Evolutionary conservation across 495 filamentous ascomycete species (phyloP), one percentile per base, ranked within the genome.

Genomic region (Penicillium fimorum): DNA sequence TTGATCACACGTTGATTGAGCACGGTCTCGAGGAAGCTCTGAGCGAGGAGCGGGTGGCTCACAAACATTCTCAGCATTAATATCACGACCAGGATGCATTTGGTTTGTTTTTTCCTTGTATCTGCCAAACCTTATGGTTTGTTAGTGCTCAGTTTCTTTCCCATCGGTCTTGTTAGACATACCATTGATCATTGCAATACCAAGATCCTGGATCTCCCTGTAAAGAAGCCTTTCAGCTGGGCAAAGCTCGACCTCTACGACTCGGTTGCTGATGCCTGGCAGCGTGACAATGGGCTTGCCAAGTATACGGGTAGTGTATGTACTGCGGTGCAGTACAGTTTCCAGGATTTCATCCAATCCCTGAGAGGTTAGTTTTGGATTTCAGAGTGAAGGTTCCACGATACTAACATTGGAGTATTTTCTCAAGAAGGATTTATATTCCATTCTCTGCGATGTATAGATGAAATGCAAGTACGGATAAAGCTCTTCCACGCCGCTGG

Each of bases 401-500:
- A 43, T 60, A 20, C 59, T 53, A 47, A 66, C 65, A 18, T 70
- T 63, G 58, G 73, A 78, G 52, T 74, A 87, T 38, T 80, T 78
- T 27, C 73, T 15, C 25, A 71, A 63, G 62, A 87, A 88, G 3
- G 66, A 61, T 5, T 68, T 48, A 43, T 70, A 75, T 29, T 56
- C 63, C 1, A 72, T 74, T 0, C 70, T 75, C 37, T 74, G 52
- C 2, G 76, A 72, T 11, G 84, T 79, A 0, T 68, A 59, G 0
- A 88, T 68, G 55, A 88, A 88, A 25, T 80, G 73, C 50, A 90
- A 78, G 58, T 84, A 85, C 0, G 85, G 79, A 55, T 76, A 88
- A 11, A 87, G 68, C 57, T 87, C 82, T 11, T 67, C 61, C 1
- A 73, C 58, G 17, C 47, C 50, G 50, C 68, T 74, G 35, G 47